Conservation (phyloP, 176 grass and related monocot genomes). For the Oryza officinalis region DNA sequence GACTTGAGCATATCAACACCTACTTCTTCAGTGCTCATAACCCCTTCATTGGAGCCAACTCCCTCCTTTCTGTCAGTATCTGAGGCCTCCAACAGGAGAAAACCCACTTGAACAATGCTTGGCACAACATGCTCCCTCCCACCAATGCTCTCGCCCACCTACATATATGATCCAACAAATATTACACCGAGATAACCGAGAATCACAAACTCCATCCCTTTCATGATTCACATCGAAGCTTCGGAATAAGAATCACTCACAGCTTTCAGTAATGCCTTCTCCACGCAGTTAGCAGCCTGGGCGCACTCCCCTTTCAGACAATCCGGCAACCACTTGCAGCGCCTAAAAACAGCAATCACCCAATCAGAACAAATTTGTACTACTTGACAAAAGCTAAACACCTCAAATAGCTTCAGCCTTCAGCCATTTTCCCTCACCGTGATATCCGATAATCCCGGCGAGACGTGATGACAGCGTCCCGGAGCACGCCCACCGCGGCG, state of each 20-base stretch:
- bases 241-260: constrained; percentile 46
- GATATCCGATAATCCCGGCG: constrained; percentile 58
- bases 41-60: constrained; percentile 27
- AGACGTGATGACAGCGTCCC: constrained; percentile 41
- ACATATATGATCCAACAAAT: constrained; percentile 31
- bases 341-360: constrained; percentile 40
- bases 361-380: constrained; percentile 30
- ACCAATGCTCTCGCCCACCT: constrained; percentile 67
- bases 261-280: constrained; percentile 79
- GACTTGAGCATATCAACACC: constrained; percentile 70
- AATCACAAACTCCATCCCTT: constrained; percentile 6
- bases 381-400: neutral
- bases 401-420: neutral
- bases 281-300: constrained; percentile 44
- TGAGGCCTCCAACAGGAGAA: constrained; percentile 66
- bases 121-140: constrained; percentile 79
- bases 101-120: constrained; percentile 75
- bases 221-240: constrained; percentile 1
- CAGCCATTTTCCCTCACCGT: constrained; percentile 42
- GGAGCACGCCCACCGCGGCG: constrained; percentile 52
- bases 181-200: neutral
- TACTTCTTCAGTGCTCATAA: constrained; percentile 63
- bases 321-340: constrained; percentile 80
- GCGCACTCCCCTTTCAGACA: constrained; percentile 58
- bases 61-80: constrained; percentile 41